Evolutionary conservation across 805 yeast species (phyloP), one percentile per base, ranked within the genome.

Genomic region (Cyberlindnera amylophila): DNA sequence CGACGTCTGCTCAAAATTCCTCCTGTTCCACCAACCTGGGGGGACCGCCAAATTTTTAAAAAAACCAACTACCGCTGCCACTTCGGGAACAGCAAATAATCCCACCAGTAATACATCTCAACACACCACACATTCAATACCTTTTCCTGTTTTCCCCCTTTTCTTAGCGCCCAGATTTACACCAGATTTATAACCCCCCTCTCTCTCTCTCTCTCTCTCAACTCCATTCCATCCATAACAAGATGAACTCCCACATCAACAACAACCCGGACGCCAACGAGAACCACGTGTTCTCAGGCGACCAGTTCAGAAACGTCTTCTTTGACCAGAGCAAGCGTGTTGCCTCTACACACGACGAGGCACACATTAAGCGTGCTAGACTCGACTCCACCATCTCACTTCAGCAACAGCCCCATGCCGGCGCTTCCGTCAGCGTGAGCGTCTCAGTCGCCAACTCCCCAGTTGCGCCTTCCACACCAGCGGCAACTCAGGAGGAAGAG

Each of bases 211-310:
- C n/a, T n/a, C n/a, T n/a, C n/a, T n/a, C n/a, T n/a, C n/a, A n/a
- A n/a, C n/a, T 34, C 33, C 39, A 13, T 27, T 18, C 14, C 39
- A 14, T n/a, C 11, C 11, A 6, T 8, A 10, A 6, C 38, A 16
- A 7, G 24, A 69, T 68, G 72, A 65, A 58, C 47, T 62, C 70
- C 6, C 71, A 65, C 41, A 39, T 63, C 27, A 66, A 69, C 44
- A 65, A 69, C 46, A 56, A 54, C 40, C 26, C 67, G 16, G 63
- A 64, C 41, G 10, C 41, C 39, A 64, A 66, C 42, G 67, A 67
- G 34, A 47, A 48, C 38, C 69, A 66, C 43, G 49, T 60, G 31
- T 56, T 57, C 38, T 52, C 61, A 3, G 67, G 65, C 42, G 59
- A 59, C 37, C 59, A 59, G 49, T 50, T 59, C 42, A 50, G 44